Evolutionary conservation across 2,329 filamentous ascomycete species (phyloP).

Genomic region (Xylaria hypoxylon): DNA sequence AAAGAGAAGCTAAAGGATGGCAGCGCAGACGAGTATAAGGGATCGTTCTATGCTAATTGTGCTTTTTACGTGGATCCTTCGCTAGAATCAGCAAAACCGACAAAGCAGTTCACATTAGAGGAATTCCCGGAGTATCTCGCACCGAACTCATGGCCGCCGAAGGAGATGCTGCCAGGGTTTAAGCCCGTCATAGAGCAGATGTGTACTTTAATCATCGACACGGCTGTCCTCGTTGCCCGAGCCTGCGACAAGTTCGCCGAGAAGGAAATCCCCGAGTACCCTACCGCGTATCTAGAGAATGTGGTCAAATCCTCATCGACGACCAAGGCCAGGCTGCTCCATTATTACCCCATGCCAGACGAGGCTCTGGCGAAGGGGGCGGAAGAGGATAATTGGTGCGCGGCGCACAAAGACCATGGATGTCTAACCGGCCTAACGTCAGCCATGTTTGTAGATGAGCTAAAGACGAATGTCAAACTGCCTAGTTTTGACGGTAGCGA

Average conservation of each 20-base stretch:
- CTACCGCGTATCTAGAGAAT: conserved; percentile 81
- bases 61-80: conserved; percentile 77
- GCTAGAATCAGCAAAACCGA: conserved; percentile 72
- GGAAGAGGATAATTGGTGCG: conserved; percentile 91
- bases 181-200: conserved; percentile 77
- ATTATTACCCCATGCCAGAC: conserved; percentile 82
- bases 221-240: conserved; percentile 86
- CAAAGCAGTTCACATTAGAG: conserved; percentile 64
- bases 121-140: conserved; percentile 90
- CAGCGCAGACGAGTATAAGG: conserved; percentile 82
- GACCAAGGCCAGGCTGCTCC: conserved; percentile 89
- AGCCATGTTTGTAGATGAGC: conserved; percentile 95
- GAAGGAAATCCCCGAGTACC: conserved; percentile 81
- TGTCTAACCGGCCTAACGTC: conserved; percentile 94
- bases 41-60: conserved; percentile 86
- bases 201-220: conserved; percentile 88
- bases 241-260: conserved; percentile 89
- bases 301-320: conserved; percentile 88
- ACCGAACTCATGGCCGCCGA: conserved; percentile 87
- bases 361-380: conserved; percentile 51
- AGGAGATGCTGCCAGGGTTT: conserved; percentile 79
- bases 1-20: conserved; percentile 85
- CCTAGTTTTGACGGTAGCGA: conserved; percentile 53
- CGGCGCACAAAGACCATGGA: conserved; percentile 89
- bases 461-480: conserved; percentile 51